Conservation (phyloP, 306 rosid genomes). For the Glycine soja region DNA sequence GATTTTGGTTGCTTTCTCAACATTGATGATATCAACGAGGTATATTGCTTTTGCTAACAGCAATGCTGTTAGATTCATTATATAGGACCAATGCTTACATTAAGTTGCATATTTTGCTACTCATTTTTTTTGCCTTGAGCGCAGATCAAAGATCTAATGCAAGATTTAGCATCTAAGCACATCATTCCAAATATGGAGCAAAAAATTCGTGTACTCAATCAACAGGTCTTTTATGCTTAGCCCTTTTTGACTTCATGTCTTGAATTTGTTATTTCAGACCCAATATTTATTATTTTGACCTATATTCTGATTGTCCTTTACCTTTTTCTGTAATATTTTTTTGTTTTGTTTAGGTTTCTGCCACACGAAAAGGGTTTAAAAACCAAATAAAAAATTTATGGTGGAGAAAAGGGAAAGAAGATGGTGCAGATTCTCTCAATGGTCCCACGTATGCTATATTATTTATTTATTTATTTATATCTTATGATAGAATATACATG, state of each 20-base stretch:
- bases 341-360: constrained; percentile 71
- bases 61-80: constrained; percentile 37
- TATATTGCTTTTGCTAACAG: constrained; percentile 46
- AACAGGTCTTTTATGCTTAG: constrained; percentile 67
- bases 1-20: constrained; percentile 79
- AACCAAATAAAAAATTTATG: constrained; percentile 96
- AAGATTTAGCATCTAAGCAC: constrained; percentile 83
- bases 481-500: constrained; percentile 41
- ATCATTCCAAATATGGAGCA: constrained; percentile 97
- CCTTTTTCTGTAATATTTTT: constrained; percentile 41
- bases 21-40: constrained; percentile 76
- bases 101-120: constrained; percentile 50
- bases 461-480: constrained; percentile 4
- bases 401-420: constrained; percentile 99
- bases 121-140: constrained; percentile 51
- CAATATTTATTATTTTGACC: constrained; percentile 38
- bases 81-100: constrained; percentile 40
- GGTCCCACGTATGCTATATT: constrained; percentile 74
- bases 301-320: constrained; percentile 27
- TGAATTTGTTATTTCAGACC: constrained; percentile 25
- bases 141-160: constrained; percentile 91
- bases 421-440: constrained; percentile 69
- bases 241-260: constrained; percentile 25
- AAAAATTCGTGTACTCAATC: constrained; percentile 87
- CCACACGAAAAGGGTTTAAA: constrained; percentile 90